Conservation (phyloP, 768 basidiomycete genomes). For the Termitomyces sp. region DNA sequence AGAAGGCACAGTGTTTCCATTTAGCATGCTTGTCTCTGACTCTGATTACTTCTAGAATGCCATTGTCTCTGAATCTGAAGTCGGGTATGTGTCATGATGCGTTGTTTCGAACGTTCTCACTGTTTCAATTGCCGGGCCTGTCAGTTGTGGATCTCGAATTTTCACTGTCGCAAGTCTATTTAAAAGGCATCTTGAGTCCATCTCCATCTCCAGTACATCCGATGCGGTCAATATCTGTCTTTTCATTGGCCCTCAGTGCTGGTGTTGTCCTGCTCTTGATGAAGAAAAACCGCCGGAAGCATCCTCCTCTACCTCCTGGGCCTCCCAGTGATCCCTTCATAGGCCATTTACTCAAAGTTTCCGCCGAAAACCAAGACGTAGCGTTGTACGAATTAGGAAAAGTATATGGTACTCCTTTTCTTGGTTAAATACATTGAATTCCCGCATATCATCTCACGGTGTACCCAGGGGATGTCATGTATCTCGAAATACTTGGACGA, state of each 20-base stretch:
- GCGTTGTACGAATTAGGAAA: slow-evolving; percentile 26
- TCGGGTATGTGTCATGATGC: no score
- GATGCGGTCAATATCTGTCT: neutral
- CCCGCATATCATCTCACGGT: neutral
- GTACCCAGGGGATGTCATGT: slow-evolving; percentile 19
- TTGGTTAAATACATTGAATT: neutral
- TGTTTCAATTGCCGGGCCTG: no score
- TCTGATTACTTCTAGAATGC: no score
- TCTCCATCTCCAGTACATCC: neutral
- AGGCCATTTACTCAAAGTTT: slow-evolving; percentile 23
- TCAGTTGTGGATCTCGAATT: no score
- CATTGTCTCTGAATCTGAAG: no score
- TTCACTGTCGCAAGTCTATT: neutral
- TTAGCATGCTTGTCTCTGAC: no score
- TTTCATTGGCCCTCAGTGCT: neutral
- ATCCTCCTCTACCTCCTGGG: slow-evolving; percentile 23
- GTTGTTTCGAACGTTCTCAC: no score
- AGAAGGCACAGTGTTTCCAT: no score
- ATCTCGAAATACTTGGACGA: slow-evolving; percentile 18
- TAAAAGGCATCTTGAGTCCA: neutral
- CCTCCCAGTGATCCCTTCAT: slow-evolving; percentile 32
- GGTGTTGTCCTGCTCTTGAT: neutral
- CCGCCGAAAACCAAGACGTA: slow-evolving; percentile 18
- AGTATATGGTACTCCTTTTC: slow-evolving; percentile 23
- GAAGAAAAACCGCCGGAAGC: neutral